Evolutionary conservation across 2,329 filamentous ascomycete species (phyloP).

Genomic region (Fusarium nygamai): DNA sequence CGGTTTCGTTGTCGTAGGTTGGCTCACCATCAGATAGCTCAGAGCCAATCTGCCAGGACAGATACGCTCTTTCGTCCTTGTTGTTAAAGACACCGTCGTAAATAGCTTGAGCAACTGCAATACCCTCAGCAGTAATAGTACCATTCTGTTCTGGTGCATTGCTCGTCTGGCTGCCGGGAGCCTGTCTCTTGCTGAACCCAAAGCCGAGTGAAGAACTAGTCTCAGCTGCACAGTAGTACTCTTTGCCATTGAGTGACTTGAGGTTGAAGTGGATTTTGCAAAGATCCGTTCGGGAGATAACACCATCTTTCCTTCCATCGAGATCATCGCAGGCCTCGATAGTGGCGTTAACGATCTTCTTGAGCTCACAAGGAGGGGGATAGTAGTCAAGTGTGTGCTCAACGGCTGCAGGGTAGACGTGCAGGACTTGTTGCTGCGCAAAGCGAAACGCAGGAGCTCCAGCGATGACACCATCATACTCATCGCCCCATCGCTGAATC

Average conservation of each 20-base stretch:
- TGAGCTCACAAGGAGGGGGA: not conserved
- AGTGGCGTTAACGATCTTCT: slow-evolving; percentile 8
- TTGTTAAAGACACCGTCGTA: not conserved
- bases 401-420: not conserved
- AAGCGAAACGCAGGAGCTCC: slow-evolving; percentile 40
- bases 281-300: not conserved
- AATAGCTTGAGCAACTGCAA: not conserved
- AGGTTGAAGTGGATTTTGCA: slow-evolving; percentile 11
- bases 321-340: slow-evolving; percentile 20
- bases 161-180: not conserved
- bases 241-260: not conserved
- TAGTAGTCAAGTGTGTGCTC: slow-evolving; percentile 1
- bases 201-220: slow-evolving; percentile 2
- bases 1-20: not conserved
- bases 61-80: not conserved
- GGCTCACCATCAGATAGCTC: not conserved
- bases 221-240: slow-evolving; percentile 3
- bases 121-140: not conserved
- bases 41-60: not conserved
- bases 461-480: slow-evolving; percentile 30
- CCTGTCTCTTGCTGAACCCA: slow-evolving; percentile 3
- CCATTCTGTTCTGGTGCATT: not conserved
- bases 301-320: slow-evolving; percentile 3
- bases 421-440: not conserved
- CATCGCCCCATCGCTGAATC: slow-evolving; percentile 29